Conservation (phyloP, 169 alveolate species). For the Babesia gibsoni region DNA sequence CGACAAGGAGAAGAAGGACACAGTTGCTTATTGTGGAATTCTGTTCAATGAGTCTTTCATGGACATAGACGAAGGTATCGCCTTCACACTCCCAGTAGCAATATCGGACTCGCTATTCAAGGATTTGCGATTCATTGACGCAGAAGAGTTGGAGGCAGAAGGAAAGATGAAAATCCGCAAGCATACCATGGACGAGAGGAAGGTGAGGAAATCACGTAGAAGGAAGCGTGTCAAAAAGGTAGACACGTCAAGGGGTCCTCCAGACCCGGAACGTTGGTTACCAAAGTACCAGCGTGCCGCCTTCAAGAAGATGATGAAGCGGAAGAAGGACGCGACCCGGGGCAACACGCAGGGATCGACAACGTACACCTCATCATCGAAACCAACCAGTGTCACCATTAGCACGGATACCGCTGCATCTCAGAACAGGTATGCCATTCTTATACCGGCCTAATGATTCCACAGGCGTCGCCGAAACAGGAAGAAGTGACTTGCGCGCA, state of each 20-base stretch:
- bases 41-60: constrained; percentile 43
- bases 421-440: not conserved
- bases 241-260: constrained; percentile 24
- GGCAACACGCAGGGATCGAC: constrained; percentile 60
- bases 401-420: constrained; percentile 21
- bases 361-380: not conserved
- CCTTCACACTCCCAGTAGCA: not conserved
- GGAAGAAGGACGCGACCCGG: constrained; percentile 51
- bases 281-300: constrained; percentile 46
- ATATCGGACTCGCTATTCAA: constrained; percentile 5
- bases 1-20: not conserved
- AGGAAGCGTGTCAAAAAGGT: constrained; percentile 11
- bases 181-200: constrained; percentile 18
- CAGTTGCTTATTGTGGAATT: constrained; percentile 29
- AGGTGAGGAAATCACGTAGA: not conserved
- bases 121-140: constrained; percentile 56
- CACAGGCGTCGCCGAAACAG: constrained; percentile 28
- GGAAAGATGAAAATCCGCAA: not conserved
- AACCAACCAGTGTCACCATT: constrained; percentile 56
- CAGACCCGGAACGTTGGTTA: constrained; percentile 66
- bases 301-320: constrained; percentile 48
- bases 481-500: constrained; percentile 14
- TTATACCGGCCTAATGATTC: not conserved
- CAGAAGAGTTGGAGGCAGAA: constrained; percentile 60
- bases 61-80: not conserved